Conservation (phyloP, 305 asterid genomes). For the Fraxinus baroniana region DNA sequence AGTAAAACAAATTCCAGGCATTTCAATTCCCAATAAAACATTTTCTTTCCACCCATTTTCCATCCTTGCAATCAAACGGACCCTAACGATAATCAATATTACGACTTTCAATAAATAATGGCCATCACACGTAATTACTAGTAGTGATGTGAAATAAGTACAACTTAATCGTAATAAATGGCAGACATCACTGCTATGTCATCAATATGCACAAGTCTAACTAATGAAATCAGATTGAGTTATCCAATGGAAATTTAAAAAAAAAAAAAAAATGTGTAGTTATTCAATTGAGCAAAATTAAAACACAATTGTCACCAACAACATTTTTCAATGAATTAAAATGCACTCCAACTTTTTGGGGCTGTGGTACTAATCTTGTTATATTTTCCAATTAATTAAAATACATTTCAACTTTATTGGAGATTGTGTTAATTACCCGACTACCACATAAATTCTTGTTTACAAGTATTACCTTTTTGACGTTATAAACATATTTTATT, state of each 20-base stretch:
- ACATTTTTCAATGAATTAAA: too few relatives aligned
- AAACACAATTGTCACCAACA: not conserved
- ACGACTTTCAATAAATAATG: not conserved
- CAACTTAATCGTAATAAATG: not conserved
- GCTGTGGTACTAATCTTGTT: not conserved
- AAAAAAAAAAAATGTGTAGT: not conserved
- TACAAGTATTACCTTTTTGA: not conserved
- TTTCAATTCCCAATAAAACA: too few relatives aligned
- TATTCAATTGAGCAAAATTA: not conserved
- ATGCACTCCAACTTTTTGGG: not conserved
- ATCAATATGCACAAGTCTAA: too few relatives aligned
- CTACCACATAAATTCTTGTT: not conserved
- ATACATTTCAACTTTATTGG: not conserved
- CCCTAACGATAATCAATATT: not conserved
- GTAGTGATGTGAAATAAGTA: not conserved
- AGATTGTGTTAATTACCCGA: not conserved
- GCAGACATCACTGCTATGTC: not conserved
- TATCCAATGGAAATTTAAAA: too few relatives aligned
- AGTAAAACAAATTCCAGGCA: too few relatives aligned
- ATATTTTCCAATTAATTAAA: too few relatives aligned
- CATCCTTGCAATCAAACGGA: too few relatives aligned
- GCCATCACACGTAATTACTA: not conserved
- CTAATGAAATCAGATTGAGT: not conserved
- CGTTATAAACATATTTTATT: not conserved
- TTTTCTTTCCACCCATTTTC: too few relatives aligned